A percentile compares a stretch with the other conserved stretches of the same genome.
These are phyloP conservation scores for Aspergillus funiculosus DNA, from an alignment of 495 filamentous ascomycete species.

Conservation along the genomic window DNA sequence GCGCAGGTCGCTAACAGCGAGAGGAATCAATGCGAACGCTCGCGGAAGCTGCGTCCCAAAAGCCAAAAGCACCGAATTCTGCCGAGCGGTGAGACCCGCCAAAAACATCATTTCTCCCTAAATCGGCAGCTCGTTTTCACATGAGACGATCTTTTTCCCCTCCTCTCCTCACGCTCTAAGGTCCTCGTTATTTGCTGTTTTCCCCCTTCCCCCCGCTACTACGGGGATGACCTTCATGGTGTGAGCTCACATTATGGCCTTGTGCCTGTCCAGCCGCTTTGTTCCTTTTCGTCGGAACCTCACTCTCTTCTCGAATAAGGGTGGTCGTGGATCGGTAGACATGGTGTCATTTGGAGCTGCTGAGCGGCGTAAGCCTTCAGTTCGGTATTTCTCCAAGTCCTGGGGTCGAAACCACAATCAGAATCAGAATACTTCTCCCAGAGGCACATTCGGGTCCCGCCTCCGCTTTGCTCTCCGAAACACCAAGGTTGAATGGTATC, in stretches of 20 bases:
- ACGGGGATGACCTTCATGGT: slow-evolving; percentile 24
- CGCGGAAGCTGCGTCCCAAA: no score
- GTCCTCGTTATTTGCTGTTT: not conserved
- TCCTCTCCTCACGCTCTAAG: not conserved
- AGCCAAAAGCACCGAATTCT: slow-evolving; percentile 16
- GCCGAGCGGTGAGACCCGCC: slow-evolving; percentile 23
- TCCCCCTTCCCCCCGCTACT: slow-evolving; percentile 5
- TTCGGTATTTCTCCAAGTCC: slow-evolving; percentile 39
- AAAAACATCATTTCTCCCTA: slow-evolving; percentile 14
- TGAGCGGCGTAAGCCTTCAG: slow-evolving; percentile 30
- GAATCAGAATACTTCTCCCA: slow-evolving; percentile 31
- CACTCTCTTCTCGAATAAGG: slow-evolving; percentile 26
- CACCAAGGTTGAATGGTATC: slow-evolving; percentile 87
- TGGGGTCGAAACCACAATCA: slow-evolving; percentile 36
- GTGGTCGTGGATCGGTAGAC: slow-evolving; percentile 31
- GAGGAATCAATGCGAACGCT: not conserved
- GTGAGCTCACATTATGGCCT: slow-evolving; percentile 36
- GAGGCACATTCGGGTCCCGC: slow-evolving; percentile 57
- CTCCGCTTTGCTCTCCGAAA: slow-evolving; percentile 58
- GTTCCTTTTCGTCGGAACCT: slow-evolving; percentile 25
- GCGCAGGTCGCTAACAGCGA: not conserved
- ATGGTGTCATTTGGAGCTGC: slow-evolving; percentile 39
- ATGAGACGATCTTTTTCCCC: slow-evolving; percentile 1
- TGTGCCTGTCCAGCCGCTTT: slow-evolving; percentile 32
- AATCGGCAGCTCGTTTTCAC: slow-evolving; percentile 1